Evolutionary conservation across 805 yeast species (phyloP), one percentile per base, ranked within the genome.

Genomic region (Candida oleophila): DNA sequence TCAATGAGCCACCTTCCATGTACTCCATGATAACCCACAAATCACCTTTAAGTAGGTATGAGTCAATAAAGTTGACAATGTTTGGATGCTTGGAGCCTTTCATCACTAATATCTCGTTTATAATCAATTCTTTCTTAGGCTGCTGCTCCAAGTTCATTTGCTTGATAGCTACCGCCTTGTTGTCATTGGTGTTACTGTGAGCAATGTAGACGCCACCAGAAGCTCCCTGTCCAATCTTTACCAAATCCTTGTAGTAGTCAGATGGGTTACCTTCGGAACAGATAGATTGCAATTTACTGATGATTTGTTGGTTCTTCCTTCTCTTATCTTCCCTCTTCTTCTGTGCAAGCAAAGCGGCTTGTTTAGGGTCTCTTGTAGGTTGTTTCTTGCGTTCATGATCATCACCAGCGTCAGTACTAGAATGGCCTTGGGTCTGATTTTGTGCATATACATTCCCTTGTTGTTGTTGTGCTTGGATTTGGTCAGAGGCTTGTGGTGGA

Each of bases 21-120:
- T 83, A 95, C 66, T 94, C 99, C 99, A 94, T 94, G 28, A 95
- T 87, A n/a, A 94, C 99, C 97, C 98, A 92, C 49, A 94, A 73
- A 59, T 94, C 97, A 49, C 45, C 45, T 15, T 77, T 51, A 92
- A 69, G 40, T 22, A 42, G 22, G 60, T 89, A 95, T 1, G 97
- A 89, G 61, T 92, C 98, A 49, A 94, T 69, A 66, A 89, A 94
- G 64, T 92, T 94, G 48, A 94, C 99, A 66, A 94, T 94, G 63
- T 94, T 94, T 50, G 87, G 85, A 68, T 94, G 98, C 52, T 87
- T 91, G 14, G 95, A 85, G 60, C 90, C 97, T 64, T 89, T 89
- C 99, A 94, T 94, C 20, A 94, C 97, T 55, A 92, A 69, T 55
- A 94, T 94, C 69, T 94, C 99, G 68, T 92, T 92, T 45, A 94